These are phyloP conservation scores for Phytophthora sp. DNA, from an alignment of 352 stramenopile species.

Conservation along the genomic window DNA sequence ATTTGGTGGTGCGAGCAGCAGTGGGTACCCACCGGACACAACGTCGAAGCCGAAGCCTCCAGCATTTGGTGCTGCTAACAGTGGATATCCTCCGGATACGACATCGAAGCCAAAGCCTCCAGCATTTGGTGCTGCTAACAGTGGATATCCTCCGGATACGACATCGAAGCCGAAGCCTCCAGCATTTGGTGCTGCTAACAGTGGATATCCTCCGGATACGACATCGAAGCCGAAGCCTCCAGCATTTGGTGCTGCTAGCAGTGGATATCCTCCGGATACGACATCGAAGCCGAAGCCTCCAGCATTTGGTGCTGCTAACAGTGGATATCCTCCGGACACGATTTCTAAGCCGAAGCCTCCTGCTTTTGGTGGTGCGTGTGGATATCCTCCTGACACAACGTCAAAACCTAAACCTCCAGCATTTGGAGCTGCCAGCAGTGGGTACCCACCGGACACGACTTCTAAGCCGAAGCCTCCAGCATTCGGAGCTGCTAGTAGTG, in stretches of 20 bases:
- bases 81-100: neutral
- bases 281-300: neutral
- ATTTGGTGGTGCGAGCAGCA: neutral
- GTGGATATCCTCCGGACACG: neutral
- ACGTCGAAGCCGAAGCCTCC: constrained; percentile 21
- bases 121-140: neutral
- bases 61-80: neutral
- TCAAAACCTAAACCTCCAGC: constrained; percentile 14
- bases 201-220: neutral
- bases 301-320: neutral
- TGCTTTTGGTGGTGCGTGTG: neutral
- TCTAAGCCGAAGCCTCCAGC: constrained; percentile 29
- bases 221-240: neutral
- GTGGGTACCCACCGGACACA: constrained; percentile 37
- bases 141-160: neutral
- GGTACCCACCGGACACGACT: constrained; percentile 43
- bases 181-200: neutral
- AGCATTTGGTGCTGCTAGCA: neutral
- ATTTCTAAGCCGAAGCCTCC: neutral
- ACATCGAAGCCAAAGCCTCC: neutral
- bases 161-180: neutral
- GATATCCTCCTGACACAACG: constrained; percentile 20
- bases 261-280: neutral
- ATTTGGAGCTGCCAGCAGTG: constrained; percentile 11
- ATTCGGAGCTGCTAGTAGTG: constrained; percentile 12